phyloP scores from a whole-genome alignment of 306 rosid genomes.

The Lathyrus oleraceus region DNA sequence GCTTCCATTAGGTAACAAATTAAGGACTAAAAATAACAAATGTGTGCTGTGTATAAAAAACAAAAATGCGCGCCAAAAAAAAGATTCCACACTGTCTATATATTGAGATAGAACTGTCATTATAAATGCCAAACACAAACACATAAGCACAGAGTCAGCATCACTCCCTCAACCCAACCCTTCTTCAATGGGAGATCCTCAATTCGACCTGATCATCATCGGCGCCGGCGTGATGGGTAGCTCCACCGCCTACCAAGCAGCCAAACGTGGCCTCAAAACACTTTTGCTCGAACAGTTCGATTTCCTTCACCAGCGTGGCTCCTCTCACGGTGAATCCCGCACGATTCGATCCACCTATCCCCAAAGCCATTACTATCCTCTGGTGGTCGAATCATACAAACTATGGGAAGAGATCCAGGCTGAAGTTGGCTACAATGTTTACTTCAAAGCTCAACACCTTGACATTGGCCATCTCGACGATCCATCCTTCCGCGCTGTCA shows the following conservation, averaged over 20 bases:
- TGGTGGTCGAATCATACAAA: constrained; percentile 67
- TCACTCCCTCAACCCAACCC: too few relatives aligned
- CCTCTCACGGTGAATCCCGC: constrained; percentile 97
- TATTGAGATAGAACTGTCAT: too few relatives aligned
- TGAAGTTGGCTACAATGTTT: constrained; percentile 69
- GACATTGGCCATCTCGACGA: constrained; percentile 53
- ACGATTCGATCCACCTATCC: constrained; percentile 77
- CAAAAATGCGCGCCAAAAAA: too few relatives aligned
- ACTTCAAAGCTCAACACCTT: constrained; percentile 61
- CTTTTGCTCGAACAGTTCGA: constrained; percentile 81
- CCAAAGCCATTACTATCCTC: constrained; percentile 51
- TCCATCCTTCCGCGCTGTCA: constrained; percentile 37
- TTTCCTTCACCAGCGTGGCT: constrained; percentile 91
- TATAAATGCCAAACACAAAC: too few relatives aligned
- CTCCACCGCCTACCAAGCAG: constrained; percentile 71
- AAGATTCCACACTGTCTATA: too few relatives aligned
- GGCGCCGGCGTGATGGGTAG: constrained; percentile 93
- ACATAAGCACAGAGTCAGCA: too few relatives aligned
- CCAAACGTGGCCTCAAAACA: constrained; percentile 56
- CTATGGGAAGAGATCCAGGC: constrained; percentile 70
- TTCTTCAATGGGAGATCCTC: not conserved
- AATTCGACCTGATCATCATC: constrained; percentile 66
- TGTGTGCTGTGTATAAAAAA: too few relatives aligned
- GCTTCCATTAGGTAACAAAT: too few relatives aligned
- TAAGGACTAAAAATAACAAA: too few relatives aligned